These are phyloP conservation scores for Nicotiana tabacum DNA, from an alignment of 257 asterid species.

Conservation along the genomic window DNA sequence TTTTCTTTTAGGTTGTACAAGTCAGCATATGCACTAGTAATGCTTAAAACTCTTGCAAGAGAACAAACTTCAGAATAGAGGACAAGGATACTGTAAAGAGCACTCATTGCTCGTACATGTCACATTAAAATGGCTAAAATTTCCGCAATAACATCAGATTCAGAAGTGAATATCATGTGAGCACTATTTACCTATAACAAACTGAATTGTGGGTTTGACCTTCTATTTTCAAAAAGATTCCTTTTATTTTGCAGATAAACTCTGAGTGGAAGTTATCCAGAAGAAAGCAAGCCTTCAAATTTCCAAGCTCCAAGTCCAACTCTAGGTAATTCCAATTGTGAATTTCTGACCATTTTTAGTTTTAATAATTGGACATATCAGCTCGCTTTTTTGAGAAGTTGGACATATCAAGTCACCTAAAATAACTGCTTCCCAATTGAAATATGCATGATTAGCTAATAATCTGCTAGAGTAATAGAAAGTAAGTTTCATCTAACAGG, in stretches of 20 bases:
- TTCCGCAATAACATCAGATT: background rate
- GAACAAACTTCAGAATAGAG: background rate
- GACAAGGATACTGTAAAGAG: background rate
- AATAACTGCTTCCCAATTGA: background rate
- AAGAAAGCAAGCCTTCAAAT: background rate
- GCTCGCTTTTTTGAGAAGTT: background rate
- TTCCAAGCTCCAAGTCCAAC: background rate
- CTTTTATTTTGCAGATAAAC: background rate
- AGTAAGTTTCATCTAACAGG: conserved; percentile 7
- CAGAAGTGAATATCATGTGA: background rate
- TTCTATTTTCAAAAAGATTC: background rate
- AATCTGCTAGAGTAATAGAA: background rate
- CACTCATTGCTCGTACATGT: background rate
- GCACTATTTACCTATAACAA: background rate
- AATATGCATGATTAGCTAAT: background rate
- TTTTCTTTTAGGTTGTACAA: background rate
- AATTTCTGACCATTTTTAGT: background rate
- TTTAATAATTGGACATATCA: background rate
- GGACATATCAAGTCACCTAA: no score
- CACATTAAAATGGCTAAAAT: background rate
- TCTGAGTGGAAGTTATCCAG: background rate
- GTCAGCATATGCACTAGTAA: background rate
- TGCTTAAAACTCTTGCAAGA: background rate
- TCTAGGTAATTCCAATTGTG: background rate
- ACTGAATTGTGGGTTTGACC: background rate